Evolutionary conservation across 441 rosid genomes (phyloP), one percentile per base, ranked within the genome.

Genomic region (Geranium incanum): DNA sequence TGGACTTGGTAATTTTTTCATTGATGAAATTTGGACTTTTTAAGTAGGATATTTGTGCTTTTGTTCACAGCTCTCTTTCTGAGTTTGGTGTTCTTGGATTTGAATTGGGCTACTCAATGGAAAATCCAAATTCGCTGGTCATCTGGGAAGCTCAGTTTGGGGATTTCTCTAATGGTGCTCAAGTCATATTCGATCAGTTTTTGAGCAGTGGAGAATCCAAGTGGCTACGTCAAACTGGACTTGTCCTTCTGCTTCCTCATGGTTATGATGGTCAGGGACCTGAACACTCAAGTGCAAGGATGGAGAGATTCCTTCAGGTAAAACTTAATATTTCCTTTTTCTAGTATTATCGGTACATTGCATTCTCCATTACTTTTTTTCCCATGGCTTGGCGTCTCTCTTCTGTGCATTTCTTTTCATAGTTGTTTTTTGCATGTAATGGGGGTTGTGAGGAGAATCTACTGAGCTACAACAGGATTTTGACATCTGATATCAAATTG

Each of bases 241-340:
- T 94, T 72, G 97, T 90, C 19, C 69, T 92, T 80, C 85, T 94
- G 60, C 97, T 94, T 73, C 97, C 99, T 65, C 99, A 89, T 75
- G 99, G 97, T 73, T 94, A 92, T 78, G 99, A 92, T 78, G 99
- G 99, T 55, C 99, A 92, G 70, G 99, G 99, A 39, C 99, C 99
- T 78, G 99, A 94, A 81, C 97, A 94, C 84, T 94, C 99, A 70
- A 94, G 99, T 77, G 95, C 92, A n/a, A 87, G 97, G 23, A 77
- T 94, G 79, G 99, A 94, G 78, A 90, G 99, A 21, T 94, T 82
- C 86, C 97, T 94, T 75, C 97, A 86, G 97, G 99, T 94, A 83
- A 66, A 36, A 13, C 33, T 7, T 19, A 7, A 9, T 5, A n/a
- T 45, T 1, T 39, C 8, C 8, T 39, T 39, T 38, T 39, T 39